These are phyloP conservation scores for Osmanthus fragrans DNA, from an alignment of 257 asterid genomes.

Conservation along the genomic window DNA sequence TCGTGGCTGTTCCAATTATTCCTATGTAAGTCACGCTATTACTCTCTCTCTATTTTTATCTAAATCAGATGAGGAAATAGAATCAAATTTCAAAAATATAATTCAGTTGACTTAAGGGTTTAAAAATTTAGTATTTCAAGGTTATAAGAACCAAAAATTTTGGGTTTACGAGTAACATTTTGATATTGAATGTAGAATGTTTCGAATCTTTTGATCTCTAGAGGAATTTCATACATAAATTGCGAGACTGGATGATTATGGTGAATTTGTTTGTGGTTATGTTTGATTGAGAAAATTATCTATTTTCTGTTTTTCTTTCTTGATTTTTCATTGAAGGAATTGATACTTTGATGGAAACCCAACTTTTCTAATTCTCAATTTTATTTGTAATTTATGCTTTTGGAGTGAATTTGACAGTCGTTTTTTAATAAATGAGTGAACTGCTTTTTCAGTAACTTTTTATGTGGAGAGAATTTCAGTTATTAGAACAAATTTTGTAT, in stretches of 20 bases:
- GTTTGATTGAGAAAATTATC: neutral
- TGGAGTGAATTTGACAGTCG: neutral
- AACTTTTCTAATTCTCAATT: neutral
- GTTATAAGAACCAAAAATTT: neutral
- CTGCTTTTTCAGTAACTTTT: neutral
- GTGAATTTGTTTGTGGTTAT: neutral
- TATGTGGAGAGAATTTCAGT: neutral
- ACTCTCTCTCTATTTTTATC: slow-evolving; percentile 16
- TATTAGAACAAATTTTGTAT: neutral
- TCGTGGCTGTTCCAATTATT: neutral
- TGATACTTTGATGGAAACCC: neutral
- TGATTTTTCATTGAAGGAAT: neutral
- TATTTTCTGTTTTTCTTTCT: neutral
- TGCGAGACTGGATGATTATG: neutral
- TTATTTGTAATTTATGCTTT: neutral
- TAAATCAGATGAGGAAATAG: neutral
- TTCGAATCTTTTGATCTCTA: neutral
- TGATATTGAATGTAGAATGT: slow-evolving; percentile 11
- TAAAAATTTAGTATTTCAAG: neutral
- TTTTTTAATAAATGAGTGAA: neutral
- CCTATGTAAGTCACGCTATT: slow-evolving; percentile 15
- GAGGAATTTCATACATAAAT: neutral
- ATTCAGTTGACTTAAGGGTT: slow-evolving; percentile 18
- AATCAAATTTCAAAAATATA: slow-evolving; percentile 4
- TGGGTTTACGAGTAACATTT: neutral